Evolutionary conservation across 441 rosid species (phyloP).

Genomic region (Dalechampia spathulata): DNA sequence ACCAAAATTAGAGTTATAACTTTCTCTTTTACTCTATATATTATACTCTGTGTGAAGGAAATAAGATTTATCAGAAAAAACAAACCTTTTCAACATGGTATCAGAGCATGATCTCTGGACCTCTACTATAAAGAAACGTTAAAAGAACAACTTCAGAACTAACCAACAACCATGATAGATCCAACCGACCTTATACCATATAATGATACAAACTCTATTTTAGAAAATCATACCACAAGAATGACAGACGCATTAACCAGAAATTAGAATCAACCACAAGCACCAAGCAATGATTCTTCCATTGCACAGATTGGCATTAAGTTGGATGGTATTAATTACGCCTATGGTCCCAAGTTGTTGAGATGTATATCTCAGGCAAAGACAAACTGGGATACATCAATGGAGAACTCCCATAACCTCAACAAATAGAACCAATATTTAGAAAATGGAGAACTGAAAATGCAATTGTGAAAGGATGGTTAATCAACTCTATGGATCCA

Average conservation of each 20-base stretch:
- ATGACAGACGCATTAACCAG: too few species aligned
- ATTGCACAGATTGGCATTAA: not conserved
- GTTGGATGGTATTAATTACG: not conserved
- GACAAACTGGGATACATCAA: not conserved
- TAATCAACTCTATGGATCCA: not conserved
- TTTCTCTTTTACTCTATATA: too few species aligned
- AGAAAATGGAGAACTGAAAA: not conserved
- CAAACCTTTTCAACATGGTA: not conserved
- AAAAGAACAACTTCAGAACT: not conserved
- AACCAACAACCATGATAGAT: not conserved
- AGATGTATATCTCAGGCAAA: not conserved
- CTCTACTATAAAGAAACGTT: too few species aligned
- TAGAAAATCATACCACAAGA: too few species aligned
- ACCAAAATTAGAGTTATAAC: too few species aligned
- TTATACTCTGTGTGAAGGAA: too few species aligned
- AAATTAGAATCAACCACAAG: too few species aligned
- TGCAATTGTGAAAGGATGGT: not conserved
- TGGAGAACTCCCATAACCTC: not conserved
- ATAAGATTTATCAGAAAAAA: too few species aligned
- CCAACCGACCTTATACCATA: not conserved
- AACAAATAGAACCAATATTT: not conserved
- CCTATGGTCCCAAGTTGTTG: not conserved
- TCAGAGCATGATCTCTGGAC: not conserved
- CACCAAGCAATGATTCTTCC: too few species aligned
- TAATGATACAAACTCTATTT: too few species aligned